These are phyloP conservation scores for Massarina eburnea DNA, from an alignment of 2,329 filamentous ascomycete species.

Conservation along the genomic window DNA sequence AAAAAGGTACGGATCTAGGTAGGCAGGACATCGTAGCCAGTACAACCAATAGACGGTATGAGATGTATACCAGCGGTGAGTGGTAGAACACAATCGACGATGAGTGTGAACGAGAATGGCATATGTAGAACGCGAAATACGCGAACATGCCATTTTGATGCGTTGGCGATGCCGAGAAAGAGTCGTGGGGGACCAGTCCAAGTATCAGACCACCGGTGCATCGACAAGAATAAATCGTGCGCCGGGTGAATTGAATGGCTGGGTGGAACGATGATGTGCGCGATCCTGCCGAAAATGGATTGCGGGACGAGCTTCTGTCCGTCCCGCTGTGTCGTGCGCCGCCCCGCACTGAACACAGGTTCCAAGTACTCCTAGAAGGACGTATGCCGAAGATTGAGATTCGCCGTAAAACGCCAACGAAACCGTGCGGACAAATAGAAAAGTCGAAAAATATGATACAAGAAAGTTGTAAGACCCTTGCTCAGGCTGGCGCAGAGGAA, in stretches of 20 bases:
- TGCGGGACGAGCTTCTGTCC: conserved; percentile 13
- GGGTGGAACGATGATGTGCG: background rate
- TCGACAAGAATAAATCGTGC: background rate
- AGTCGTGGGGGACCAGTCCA: background rate
- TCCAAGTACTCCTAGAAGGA: too few species aligned
- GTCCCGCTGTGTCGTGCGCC: conserved; percentile 5
- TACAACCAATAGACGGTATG: too few species aligned
- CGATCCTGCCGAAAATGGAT: conserved; percentile 10
- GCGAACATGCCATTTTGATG: background rate
- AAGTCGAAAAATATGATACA: conserved; percentile 20
- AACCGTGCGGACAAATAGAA: conserved; percentile 11
- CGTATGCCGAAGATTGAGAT: conserved; percentile 5
- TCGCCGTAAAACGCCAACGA: conserved; percentile 15
- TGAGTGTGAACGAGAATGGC: background rate
- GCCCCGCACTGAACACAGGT: background rate
- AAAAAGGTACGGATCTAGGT: background rate
- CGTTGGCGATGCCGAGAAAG: background rate
- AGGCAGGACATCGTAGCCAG: too few species aligned
- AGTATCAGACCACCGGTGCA: background rate
- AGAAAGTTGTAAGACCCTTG: conserved; percentile 18
- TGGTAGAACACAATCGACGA: background rate
- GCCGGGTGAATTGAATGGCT: background rate
- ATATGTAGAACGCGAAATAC: background rate
- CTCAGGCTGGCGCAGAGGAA: conserved; percentile 17
- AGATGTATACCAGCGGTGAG: too few species aligned